Evolutionary conservation across 345 rosid genomes (phyloP).

Genomic region (Tarenaya hassleriana): DNA sequence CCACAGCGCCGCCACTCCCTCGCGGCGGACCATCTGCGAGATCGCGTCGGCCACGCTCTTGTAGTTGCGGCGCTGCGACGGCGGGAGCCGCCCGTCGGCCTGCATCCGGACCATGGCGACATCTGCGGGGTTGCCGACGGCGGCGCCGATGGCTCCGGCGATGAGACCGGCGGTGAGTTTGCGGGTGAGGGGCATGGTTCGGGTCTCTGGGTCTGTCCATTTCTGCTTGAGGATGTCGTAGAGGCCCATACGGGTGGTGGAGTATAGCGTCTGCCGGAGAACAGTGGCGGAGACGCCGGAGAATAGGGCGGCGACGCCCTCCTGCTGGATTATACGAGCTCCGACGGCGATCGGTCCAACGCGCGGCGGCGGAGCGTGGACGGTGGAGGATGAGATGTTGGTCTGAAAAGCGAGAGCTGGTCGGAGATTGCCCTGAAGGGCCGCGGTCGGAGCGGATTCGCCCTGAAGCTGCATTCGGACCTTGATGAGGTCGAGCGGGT

Average conservation of each 20-base stretch:
- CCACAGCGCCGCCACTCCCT: slow-evolving; percentile 79
- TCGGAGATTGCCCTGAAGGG: slow-evolving; percentile 38
- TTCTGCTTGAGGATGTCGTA: slow-evolving; percentile 60
- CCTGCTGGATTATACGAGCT: slow-evolving; percentile 42
- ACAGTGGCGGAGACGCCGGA: slow-evolving; percentile 83
- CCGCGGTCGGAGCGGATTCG: slow-evolving; percentile 36
- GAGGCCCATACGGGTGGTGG: slow-evolving; percentile 87
- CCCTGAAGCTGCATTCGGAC: slow-evolving; percentile 93
- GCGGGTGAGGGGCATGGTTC: slow-evolving; percentile 40
- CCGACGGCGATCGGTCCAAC: slow-evolving; percentile 57
- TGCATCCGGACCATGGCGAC: slow-evolving; percentile 97
- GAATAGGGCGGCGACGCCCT: slow-evolving; percentile 62
- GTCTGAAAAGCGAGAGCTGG: slow-evolving; percentile 61
- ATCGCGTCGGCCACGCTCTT: slow-evolving; percentile 71
- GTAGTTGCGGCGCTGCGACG: slow-evolving; percentile 61
- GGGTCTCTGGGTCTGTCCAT: slow-evolving; percentile 66
- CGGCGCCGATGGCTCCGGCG: slow-evolving; percentile 79
- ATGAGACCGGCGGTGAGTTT: slow-evolving; percentile 60
- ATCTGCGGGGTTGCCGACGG: slow-evolving; percentile 85
- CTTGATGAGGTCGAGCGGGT: slow-evolving; percentile 80
- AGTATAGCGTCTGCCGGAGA: slow-evolving; percentile 77
- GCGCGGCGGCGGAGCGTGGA: slow-evolving; percentile 35
- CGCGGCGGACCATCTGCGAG: slow-evolving; percentile 53
- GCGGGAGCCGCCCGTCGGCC: slow-evolving; percentile 78
- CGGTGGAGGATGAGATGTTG: slow-evolving; percentile 20